Conservation (phyloP, 164 flowering plant genomes). For the Vitis rupestris region DNA sequence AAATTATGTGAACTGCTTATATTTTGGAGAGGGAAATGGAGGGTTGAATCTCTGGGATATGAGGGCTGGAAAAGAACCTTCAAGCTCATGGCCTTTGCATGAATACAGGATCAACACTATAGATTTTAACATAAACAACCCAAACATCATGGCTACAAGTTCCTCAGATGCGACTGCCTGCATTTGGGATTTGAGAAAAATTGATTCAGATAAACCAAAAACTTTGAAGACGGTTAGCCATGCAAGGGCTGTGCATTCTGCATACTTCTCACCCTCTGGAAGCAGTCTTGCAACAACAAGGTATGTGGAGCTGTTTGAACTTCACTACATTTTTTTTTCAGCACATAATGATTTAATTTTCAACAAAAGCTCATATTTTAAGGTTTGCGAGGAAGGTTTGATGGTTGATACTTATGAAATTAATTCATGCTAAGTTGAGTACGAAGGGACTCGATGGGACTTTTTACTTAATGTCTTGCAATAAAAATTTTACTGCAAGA, state of each 20-base stretch:
- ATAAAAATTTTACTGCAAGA: no score
- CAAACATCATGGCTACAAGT: slow-evolving; percentile 77
- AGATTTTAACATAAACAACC: slow-evolving; percentile 60
- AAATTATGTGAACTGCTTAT: slow-evolving; percentile 43
- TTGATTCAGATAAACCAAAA: slow-evolving; percentile 28
- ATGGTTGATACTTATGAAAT: neutral
- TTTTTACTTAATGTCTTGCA: no score
- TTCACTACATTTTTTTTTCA: neutral
- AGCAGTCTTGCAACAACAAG: slow-evolving; percentile 77
- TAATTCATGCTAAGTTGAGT: neutral
- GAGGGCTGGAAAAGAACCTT: slow-evolving; percentile 41
- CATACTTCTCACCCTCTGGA: slow-evolving; percentile 94
- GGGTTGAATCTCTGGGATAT: slow-evolving; percentile 58
- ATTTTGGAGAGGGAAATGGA: slow-evolving; percentile 73
- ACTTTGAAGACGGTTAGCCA: slow-evolving; percentile 43
- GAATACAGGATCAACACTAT: slow-evolving; percentile 70
- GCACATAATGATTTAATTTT: no score
- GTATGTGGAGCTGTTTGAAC: slow-evolving; percentile 29
- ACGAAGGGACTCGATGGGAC: neutral
- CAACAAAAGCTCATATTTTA: no score
- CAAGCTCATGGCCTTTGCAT: slow-evolving; percentile 54
- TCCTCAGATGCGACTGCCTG: slow-evolving; percentile 84
- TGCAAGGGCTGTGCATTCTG: slow-evolving; percentile 69
- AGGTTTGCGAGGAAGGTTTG: no score
- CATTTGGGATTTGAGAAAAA: slow-evolving; percentile 86